Evolutionary conservation across 2,329 filamentous ascomycete genomes (phyloP), one percentile per base, ranked within the genome.

Genomic region (Trichophyton verrucosum): DNA sequence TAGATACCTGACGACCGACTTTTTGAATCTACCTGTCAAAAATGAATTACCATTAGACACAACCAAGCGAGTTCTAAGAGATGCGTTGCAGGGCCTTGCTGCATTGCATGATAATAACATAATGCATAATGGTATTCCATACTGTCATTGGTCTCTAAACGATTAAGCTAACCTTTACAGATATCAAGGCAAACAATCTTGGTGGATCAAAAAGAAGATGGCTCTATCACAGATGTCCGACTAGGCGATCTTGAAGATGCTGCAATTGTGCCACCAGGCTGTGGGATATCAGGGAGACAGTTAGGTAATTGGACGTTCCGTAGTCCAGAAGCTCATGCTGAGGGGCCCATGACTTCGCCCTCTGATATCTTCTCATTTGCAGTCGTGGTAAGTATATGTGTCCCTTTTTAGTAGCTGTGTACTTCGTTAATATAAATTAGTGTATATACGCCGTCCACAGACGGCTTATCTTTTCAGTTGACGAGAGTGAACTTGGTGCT

Each of bases 361-460:
- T 68, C 67, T 8, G 71, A 72, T 58, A 57, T 62, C 6, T 62
- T 62, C 22, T 58, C 61, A n/a, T 62, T 63, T 51, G 60, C 15
- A 11, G 27, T 61, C 49, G 61, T 63, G 60, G 61, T 60, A 57
- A 61, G 61, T 58, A 49, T 53, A 33, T 30, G 15, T 42, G 38
- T 13, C 13, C 38, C 11, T 13, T 42, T 40, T 15, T 42, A 7
- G 6, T 30, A 42, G 40, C n/a, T 24, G 27, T 59, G 59, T 33
- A 2, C 27, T 24, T 27, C 22, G 24, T n/a, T 56, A 40, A 51
- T 33, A n/a, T 49, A 17, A 38, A 42, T n/a, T 30, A 75, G 73
- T 77, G 73, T 66, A 76, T 79, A 49, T 78, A 77, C 64, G 73
- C 76, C 27, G 67, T 77, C 56, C 68, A 74, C 2, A 72, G 74